phyloP scores from a whole-genome alignment of 2,329 filamentous ascomycete genomes.

The Neonectria magnoliae region DNA sequence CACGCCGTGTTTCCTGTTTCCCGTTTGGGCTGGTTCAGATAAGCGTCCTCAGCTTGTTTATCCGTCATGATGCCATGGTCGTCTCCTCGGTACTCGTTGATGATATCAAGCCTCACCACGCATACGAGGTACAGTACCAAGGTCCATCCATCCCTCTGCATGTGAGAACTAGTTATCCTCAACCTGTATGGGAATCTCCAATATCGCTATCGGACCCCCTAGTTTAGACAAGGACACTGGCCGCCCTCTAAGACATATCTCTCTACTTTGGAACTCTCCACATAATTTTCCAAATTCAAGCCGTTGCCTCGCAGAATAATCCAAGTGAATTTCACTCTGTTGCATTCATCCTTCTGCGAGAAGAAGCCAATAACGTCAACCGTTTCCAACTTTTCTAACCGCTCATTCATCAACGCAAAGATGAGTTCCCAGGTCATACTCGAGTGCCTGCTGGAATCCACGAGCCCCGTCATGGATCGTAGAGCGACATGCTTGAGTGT shows the following conservation, averaged over 20 bases:
- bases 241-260: conserved; percentile 31
- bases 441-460: conserved; percentile 5
- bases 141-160: background rate
- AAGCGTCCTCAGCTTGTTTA: background rate
- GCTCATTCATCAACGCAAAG: conserved; percentile 27
- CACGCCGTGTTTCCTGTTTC: background rate
- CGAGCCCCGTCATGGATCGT: conserved; percentile 22
- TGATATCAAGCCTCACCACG: background rate
- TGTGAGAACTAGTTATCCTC: no score
- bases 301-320: background rate
- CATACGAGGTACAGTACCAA: background rate
- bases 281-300: background rate
- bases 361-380: conserved; percentile 26
- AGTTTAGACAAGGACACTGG: conserved; percentile 28
- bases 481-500: conserved; percentile 29
- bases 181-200: background rate
- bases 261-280: conserved; percentile 24
- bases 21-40: background rate
- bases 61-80: background rate
- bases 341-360: conserved; percentile 22
- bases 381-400: conserved; percentile 13
- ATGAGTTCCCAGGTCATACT: conserved; percentile 31
- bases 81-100: background rate
- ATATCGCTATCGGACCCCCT: conserved; percentile 5
- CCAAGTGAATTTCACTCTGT: background rate